Evolutionary conservation across 805 yeast species (phyloP), one percentile per base, ranked within the genome.

Genomic region (Kazachstania kunashirensis): DNA sequence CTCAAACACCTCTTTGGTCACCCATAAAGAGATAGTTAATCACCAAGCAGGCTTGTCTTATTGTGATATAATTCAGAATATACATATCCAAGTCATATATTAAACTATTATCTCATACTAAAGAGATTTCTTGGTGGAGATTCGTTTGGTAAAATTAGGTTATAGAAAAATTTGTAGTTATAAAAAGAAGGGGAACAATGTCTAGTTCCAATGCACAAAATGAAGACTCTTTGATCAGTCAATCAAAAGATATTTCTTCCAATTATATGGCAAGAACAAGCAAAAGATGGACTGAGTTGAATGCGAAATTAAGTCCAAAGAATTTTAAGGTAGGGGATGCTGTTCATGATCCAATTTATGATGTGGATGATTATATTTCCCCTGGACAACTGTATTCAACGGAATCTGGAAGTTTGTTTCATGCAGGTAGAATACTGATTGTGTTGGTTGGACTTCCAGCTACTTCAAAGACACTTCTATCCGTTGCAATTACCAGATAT

Each of bases 341-440:
- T 32, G 84, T 84, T 24, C 95, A 85, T 52, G 70, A 71, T 11
- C 51, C 54, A 2, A 46, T 49, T 6, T 10, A 29, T 10, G 33
- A 29, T 19, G 30, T 24, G 11, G 49, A 50, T 16, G 38, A 71
- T 43, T 79, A 79, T 50, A 73, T 83, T 13, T 79, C 92, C 2
- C 96, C 96, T 1, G 96, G 94, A 0, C 98, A 89, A 61, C 65
- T 88, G 31, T 89, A 89, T 57, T 79, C 94, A 10, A 89, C 97
- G 0, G 95, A 85, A 40, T 76, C 88, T 0, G 98, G 98, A 0
- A 73, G 85, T 45, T 67, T 92, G 49, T 92, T 84, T 63, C 97
- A 92, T 52, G 97, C 98, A 4, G 98, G 98, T 3, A 83, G 84
- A 50, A 77, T 92, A 30, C 76, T 94, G 49, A 80, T 92, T 36